A percentile compares a stretch with the other conserved stretches of the same genome.
These are phyloP conservation scores for Rosa lucieae DNA, from an alignment of 306 rosid species.

Conservation along the genomic window DNA sequence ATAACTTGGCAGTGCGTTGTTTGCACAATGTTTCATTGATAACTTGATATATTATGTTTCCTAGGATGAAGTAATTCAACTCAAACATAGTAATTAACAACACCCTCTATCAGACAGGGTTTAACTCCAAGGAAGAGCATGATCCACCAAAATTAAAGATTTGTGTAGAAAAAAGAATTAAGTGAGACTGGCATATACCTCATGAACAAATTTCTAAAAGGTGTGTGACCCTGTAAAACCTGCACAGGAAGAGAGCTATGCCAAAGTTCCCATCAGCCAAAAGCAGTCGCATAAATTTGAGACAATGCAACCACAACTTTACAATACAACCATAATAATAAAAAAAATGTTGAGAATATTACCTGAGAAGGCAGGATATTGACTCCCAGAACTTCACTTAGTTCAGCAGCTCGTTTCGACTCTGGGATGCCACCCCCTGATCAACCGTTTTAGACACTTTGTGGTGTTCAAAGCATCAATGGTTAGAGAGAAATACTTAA, in stretches of 20 bases:
- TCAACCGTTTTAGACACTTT: neutral
- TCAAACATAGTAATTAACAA: neutral
- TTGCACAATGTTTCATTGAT: neutral
- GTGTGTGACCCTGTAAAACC: conserved; percentile 36
- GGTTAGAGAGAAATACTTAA: neutral
- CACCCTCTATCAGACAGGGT: neutral
- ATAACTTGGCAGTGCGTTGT: neutral
- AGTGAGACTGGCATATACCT: conserved; percentile 14
- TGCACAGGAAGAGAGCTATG: conserved; percentile 27
- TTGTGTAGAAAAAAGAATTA: too few species aligned
- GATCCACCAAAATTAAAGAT: too few species aligned
- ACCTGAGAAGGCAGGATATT: conserved; percentile 32
- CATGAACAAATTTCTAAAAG: conserved; percentile 30
- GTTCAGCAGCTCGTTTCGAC: conserved; percentile 23
- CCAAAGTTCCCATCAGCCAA: conserved; percentile 27
- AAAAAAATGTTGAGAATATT: neutral
- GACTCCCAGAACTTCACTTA: conserved; percentile 32
- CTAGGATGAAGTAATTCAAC: neutral
- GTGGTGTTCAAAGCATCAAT: neutral
- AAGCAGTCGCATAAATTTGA: neutral
- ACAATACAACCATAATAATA: neutral
- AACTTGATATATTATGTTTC: neutral
- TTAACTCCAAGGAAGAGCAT: neutral
- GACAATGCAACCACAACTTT: neutral
- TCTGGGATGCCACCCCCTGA: conserved; percentile 25